These are phyloP conservation scores for Paramecium bursaria DNA, from an alignment of 73 alveolate species.

Conservation along the genomic window DNA sequence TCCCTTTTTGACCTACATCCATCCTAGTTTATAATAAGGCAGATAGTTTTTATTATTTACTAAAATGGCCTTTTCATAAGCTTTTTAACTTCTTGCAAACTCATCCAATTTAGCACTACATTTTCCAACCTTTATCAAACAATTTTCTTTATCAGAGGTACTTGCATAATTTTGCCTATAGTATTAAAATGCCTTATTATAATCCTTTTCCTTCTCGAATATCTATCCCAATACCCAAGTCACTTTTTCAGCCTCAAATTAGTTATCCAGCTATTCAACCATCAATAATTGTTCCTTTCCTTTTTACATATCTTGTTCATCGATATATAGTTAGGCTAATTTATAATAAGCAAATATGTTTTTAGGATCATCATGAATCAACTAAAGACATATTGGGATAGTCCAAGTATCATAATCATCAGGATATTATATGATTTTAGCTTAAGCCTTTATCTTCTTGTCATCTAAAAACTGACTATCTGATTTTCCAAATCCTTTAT, in stretches of 20 bases:
- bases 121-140: conserved; percentile 77
- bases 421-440: conserved; percentile 29
- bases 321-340: conserved; percentile 50
- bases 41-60: conserved; percentile 71
- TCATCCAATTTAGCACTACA: conserved; percentile 82
- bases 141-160: conserved; percentile 66
- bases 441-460: conserved; percentile 41
- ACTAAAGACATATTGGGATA: conserved; percentile 35
- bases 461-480: conserved; percentile 16
- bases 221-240: conserved; percentile 68
- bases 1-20: conserved; percentile 78
- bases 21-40: conserved; percentile 84
- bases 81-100: conserved; percentile 72
- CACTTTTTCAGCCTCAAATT: conserved; percentile 70
- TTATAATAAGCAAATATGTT: conserved; percentile 61
- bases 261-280: conserved; percentile 65
- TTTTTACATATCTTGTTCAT: conserved; percentile 61
- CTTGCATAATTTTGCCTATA: conserved; percentile 9
- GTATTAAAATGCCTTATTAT: conserved; percentile 62
- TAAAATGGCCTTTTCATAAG: conserved; percentile 77
- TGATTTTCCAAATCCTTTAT: background rate
- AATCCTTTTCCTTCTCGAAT: conserved; percentile 69
- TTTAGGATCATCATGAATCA: conserved; percentile 66
- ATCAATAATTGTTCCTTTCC: conserved; percentile 66
- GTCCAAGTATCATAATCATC: conserved; percentile 68